Evolutionary conservation across 352 stramenopile genomes (phyloP), one percentile per base, ranked within the genome.

Genomic region (Nothophytophthora sp.): DNA sequence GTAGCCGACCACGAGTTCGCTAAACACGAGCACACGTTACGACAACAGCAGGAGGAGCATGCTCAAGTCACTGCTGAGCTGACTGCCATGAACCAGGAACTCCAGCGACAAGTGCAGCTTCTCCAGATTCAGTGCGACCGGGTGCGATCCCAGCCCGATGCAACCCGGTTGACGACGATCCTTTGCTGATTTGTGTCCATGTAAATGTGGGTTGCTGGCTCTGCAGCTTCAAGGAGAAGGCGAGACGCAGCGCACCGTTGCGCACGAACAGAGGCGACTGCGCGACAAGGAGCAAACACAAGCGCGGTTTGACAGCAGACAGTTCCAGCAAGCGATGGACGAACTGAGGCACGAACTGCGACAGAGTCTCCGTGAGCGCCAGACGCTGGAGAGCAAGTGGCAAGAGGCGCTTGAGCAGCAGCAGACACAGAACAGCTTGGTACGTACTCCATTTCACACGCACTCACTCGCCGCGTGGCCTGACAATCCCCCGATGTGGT

Each of bases 231-330:
- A 69, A 66, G 43, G 52, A 10, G 71, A 88, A 7, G 51, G 54
- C 1, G 64, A 83, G 28, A 32, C 55, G 0, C 71, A 83, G 3
- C 63, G 56, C 2, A 55, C 63, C 3, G 39, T 47, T 15, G 51
- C 60, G 8, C 53, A 71, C 10, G 72, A 90, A 38, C 44, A 64
- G 18, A 63, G 59, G 23, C 63, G 63, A 22, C 48, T 79, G 19
- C 63, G 66, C 5, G 71, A 90, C 39, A 78, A 80, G 33, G 41
- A 67, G 9, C 60, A 74, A 15, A 5, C 33, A 20, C 57, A 71
- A 55, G 36, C 55, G 5, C 65, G 51, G 29, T 30, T 58, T 9
- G 47, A 62, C 24, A 68, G 48, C 3, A 48, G 39, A n/a, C 47
- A 52, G 12, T 50, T 61, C 0, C 55, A 68, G 25, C 55, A 36